phyloP scores from a whole-genome alignment of 768 basidiomycete genomes.

The Hericium alpestre region DNA sequence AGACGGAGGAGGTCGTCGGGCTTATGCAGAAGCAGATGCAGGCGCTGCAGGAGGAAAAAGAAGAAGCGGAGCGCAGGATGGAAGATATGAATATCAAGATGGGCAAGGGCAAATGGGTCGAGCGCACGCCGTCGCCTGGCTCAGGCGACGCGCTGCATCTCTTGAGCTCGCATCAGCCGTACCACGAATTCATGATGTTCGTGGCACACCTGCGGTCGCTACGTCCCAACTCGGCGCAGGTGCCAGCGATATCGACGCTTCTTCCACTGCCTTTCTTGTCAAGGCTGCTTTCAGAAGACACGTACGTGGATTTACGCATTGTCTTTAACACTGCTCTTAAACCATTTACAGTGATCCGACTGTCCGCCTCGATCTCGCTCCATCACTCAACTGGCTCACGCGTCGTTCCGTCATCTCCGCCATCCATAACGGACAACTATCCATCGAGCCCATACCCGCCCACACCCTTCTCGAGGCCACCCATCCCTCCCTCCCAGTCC shows the following conservation, averaged over 20 bases:
- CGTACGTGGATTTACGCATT: constrained; percentile 44
- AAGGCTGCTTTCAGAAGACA: constrained; percentile 70
- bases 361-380: constrained; percentile 84
- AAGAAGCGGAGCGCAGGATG: constrained; percentile 43
- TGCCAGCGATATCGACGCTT: constrained; percentile 66
- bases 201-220: constrained; percentile 65
- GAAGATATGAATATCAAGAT: constrained; percentile 38
- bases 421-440: constrained; percentile 78
- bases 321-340: constrained; percentile 11
- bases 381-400: constrained; percentile 89
- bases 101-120: constrained; percentile 65
- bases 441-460: constrained; percentile 76
- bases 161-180: constrained; percentile 61
- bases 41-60: constrained; percentile 54
- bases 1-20: constrained; percentile 80
- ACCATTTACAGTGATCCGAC: constrained; percentile 66
- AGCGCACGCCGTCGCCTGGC: constrained; percentile 24
- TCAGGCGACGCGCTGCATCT: constrained; percentile 30
- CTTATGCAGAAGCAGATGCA: constrained; percentile 84
- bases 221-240: constrained; percentile 46
- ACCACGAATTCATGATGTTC: constrained; percentile 72
- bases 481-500: constrained; percentile 17
- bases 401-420: constrained; percentile 75
- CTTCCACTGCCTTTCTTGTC: constrained; percentile 69
- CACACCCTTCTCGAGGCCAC: constrained; percentile 47